Base-by-base conservation (phyloP, 352 stramenopile species). In the Globisporangium camurandrum region DNA sequence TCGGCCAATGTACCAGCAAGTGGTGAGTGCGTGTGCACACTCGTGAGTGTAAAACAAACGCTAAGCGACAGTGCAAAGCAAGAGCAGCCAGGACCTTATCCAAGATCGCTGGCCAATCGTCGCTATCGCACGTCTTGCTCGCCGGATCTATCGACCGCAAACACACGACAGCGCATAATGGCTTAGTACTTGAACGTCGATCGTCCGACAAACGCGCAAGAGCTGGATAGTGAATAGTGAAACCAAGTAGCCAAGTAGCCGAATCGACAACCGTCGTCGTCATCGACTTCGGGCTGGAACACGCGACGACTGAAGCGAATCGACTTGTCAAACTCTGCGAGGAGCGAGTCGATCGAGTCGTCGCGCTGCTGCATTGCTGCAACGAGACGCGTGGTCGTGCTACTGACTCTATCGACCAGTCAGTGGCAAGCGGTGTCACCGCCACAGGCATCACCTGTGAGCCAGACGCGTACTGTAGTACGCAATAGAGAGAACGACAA, bases 341-440 rank as follows among this genome's bases (percentile, higher is more conserved):
- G 65, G n/a, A 95, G 57, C 5, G 66, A 68, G 53, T 95, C 84
- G 52, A 95, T 84, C 9, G 81, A 93, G 55, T 95, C 81, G 48
- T 87, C 71, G 2, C 69, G 66, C 20, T 70, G 67, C 14, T 60
- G 58, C 64, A 90, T 86, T 6, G 75, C 77, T 4, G 56, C 44
- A 24, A 88, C 64, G 10, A 92, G 56, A 23, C 73, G 67, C 46
- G 84, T 62, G 0, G 75, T 75, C 22, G 82, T 78, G 33, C 69
- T 67, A 2, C 59, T 57, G 30, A 93, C 66, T 66, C 78, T 89
- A 31, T 11, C 11, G 26, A 0, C 19, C 40, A 2, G 19, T 3
- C 27, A 2, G 1, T n/a, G 20, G 39, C 20, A 41, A 2, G 2
- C n/a, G 12, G 23, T 10, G 19, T 17, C 16, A 42, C 22, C 19